phyloP scores from a whole-genome alignment of 495 filamentous ascomycete species.

The Aspergillus mulundensis region DNA sequence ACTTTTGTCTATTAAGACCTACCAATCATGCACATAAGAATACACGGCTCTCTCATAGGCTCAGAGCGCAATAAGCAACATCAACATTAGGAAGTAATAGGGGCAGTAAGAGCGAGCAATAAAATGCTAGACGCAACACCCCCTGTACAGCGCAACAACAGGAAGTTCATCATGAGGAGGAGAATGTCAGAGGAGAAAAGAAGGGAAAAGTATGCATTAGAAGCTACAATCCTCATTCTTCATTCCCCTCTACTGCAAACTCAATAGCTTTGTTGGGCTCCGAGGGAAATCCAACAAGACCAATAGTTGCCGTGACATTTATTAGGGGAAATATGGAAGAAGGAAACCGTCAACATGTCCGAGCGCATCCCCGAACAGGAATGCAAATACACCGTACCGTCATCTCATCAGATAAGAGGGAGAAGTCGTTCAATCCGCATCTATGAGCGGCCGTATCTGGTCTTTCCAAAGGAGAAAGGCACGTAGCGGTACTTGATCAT shows the following conservation, averaged over 20 bases:
- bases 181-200: neutral
- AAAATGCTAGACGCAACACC: conserved; percentile 1
- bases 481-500: conserved; percentile 99
- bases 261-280: neutral
- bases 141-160: conserved; percentile 14
- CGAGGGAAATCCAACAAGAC: neutral
- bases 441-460: conserved; percentile 59
- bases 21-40: conserved; percentile 8
- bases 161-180: neutral
- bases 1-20: conserved; percentile 4
- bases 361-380: neutral
- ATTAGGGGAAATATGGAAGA: neutral
- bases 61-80: neutral
- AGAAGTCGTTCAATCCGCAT: neutral
- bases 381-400: conserved; percentile 5
- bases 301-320: neutral
- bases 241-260: neutral
- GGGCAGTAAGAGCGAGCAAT: neutral
- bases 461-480: conserved; percentile 90
- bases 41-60: conserved; percentile 4
- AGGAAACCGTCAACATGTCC: neutral
- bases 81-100: conserved; percentile 6
- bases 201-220: conserved; percentile 16
- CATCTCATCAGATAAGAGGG: conserved; percentile 1
- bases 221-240: conserved; percentile 9